A percentile compares a stretch with the other conserved stretches of the same genome.
These are phyloP conservation scores for Chlamydomonas sp. DNA, from an alignment of 139 green algal species.

Conservation along the genomic window DNA sequence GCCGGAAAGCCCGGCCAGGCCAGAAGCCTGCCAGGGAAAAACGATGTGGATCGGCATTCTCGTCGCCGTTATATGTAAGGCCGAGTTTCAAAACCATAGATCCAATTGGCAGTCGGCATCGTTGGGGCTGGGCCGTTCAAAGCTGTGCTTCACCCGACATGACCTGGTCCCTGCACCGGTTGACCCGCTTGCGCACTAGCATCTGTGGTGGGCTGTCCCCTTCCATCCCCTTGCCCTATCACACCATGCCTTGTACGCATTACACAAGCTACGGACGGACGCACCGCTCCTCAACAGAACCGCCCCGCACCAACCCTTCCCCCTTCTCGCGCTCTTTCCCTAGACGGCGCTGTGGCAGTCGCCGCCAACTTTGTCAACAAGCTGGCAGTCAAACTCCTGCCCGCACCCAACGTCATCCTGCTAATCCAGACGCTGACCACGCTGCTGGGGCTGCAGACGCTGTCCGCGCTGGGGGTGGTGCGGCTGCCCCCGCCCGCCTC, in stretches of 20 bases:
- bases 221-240: no score
- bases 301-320: no score
- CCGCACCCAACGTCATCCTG: slow-evolving; percentile 14
- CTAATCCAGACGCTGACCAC: slow-evolving; percentile 21
- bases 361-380: slow-evolving; percentile 31
- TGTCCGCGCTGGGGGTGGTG: neutral
- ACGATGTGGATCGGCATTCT: neutral
- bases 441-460: neutral
- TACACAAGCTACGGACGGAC: no score
- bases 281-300: no score
- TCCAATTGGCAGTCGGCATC: no score
- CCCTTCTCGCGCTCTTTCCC: neutral
- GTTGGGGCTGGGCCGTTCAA: neutral
- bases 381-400: slow-evolving; percentile 12
- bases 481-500: neutral
- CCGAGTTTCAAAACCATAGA: no score
- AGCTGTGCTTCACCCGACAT: neutral
- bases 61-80: slow-evolving; percentile 14
- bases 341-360: slow-evolving; percentile 26
- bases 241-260: no score
- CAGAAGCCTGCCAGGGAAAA: no score
- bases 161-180: no score
- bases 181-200: neutral
- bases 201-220: no score
- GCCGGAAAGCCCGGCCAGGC: no score